Conservation (phyloP, 192 early-diverging fungal species). For the Coemansia sp. region DNA sequence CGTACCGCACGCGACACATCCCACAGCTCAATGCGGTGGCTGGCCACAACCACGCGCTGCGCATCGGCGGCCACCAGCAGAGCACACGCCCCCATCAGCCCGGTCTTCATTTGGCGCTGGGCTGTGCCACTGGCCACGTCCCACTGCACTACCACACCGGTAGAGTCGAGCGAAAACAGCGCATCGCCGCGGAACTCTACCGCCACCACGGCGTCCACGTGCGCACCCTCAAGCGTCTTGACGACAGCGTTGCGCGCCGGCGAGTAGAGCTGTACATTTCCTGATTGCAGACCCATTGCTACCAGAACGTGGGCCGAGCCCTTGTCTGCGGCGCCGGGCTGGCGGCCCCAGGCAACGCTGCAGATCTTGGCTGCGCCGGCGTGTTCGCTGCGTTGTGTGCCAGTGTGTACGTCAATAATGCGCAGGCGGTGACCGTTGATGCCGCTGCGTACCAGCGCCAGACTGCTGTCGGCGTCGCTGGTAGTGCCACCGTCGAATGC, state of each 20-base stretch:
- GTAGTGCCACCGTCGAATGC: slow-evolving; percentile 21
- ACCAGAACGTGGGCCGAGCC: slow-evolving; percentile 8
- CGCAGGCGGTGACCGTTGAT: slow-evolving; percentile 35
- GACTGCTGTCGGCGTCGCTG: slow-evolving; percentile 13
- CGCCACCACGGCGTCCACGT: neutral
- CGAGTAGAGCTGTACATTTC: slow-evolving; percentile 39
- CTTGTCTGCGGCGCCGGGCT: neutral
- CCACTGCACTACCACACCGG: slow-evolving; percentile 37
- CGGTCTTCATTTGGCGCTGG: slow-evolving; percentile 19
- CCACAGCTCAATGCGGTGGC: slow-evolving; percentile 45
- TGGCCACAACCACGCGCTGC: slow-evolving; percentile 35
- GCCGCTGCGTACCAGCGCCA: slow-evolving; percentile 43
- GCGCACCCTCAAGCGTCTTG: slow-evolving; percentile 16
- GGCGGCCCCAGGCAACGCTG: slow-evolving; percentile 22
- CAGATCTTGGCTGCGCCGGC: slow-evolving; percentile 14
- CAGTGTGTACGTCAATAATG: slow-evolving; percentile 45
- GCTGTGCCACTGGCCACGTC: slow-evolving; percentile 2
- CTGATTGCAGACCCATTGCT: slow-evolving; percentile 27
- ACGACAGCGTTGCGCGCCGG: slow-evolving; percentile 43
- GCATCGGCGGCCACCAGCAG: slow-evolving; percentile 26
- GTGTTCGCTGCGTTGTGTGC: slow-evolving; percentile 41
- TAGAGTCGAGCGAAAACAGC: slow-evolving; percentile 28
- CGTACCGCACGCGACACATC: slow-evolving; percentile 11
- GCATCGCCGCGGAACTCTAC: slow-evolving; percentile 1
- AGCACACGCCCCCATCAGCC: slow-evolving; percentile 12